Evolutionary conservation across 2,329 filamentous ascomycete genomes (phyloP), one percentile per base, ranked within the genome.

Genomic region (Pseudopithomyces chartarum): DNA sequence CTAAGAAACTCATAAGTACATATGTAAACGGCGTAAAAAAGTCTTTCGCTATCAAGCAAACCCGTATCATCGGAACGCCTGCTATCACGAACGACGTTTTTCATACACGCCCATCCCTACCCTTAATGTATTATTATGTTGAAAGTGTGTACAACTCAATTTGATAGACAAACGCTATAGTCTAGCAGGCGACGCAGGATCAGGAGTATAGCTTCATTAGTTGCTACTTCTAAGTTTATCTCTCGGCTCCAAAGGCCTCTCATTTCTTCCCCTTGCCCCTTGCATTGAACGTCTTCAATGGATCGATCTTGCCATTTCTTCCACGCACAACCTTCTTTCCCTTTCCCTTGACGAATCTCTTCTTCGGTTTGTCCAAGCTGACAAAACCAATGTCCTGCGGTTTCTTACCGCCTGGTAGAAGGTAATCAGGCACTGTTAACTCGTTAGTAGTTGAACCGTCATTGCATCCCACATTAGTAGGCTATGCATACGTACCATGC

Each of bases 241-340:
- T n/a, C n/a, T 6, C 23, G 13, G 17, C 10, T 17, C 10, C 10
- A 36, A n/a, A 2, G 17, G 2, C 17, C 19, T 17, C 22, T 54
- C 60, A 76, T 64, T 74, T 77, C 56, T 74, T 76, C 0, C 72
- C 73, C 49, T 69, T 73, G 0, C 74, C 74, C 52, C 69, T 70
- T 29, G 72, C 73, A 51, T 91, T 96, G 76, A 97, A 95, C 8
- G 90, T 93, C 81, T 94, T 96, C 71, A 97, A 80, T 6, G 94
- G 93, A 80, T 98, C 92, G 51, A 85, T 80, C 76, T 89, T 94
- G 68, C 87, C 85, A n/a, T 82, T 78, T 73, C 84, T 86, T 64
- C 68, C 65, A 49, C 71, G 77, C 47, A 77, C 78, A 60, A 79
- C 71, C 61, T 84, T 80, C 64, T 81, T 82, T 57, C 83, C 80